A percentile compares a stretch with the other conserved stretches of the same genome.
These are phyloP conservation scores for Salinomyces thailandicus DNA, from an alignment of 2,329 filamentous ascomycete species.

Conservation along the genomic window DNA sequence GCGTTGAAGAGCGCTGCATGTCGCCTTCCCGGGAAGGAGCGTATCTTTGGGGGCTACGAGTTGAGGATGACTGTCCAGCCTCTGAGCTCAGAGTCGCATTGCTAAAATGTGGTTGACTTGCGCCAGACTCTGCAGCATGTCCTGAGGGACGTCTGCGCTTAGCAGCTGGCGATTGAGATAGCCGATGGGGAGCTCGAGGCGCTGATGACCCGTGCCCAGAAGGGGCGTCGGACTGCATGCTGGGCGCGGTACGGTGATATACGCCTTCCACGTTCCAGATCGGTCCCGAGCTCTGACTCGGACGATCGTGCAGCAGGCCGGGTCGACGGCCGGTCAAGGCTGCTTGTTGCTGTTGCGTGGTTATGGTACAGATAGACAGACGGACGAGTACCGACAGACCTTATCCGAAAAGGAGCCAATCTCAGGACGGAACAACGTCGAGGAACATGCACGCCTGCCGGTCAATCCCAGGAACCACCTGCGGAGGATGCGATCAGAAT, in stretches of 20 bases:
- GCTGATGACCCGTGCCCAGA: constrained; percentile 1
- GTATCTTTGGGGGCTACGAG: constrained; percentile 5
- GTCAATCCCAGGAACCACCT: not conserved
- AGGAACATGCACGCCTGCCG: not conserved
- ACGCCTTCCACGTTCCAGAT: constrained; percentile 5
- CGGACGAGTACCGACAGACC: not conserved
- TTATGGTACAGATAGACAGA: not conserved
- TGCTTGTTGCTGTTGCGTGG: not conserved
- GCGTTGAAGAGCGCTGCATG: constrained; percentile 14
- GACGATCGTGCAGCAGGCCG: not conserved
- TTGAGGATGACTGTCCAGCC: not conserved
- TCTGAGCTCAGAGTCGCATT: not conserved
- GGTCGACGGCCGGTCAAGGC: not conserved
- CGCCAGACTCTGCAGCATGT: not conserved
- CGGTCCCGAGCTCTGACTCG: constrained; percentile 2
- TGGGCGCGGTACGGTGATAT: constrained; percentile 3
- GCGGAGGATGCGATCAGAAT: not conserved
- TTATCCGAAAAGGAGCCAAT: constrained; percentile 2
- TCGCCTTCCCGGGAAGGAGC: constrained; percentile 13
- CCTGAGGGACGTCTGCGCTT: constrained; percentile 1
- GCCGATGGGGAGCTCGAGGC: not conserved
- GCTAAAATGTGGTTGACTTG: not conserved
- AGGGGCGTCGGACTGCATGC: constrained; percentile 5
- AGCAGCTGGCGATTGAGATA: not conserved
- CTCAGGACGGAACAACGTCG: not conserved